Evolutionary conservation across 2,329 filamentous ascomycete genomes (phyloP), one percentile per base, ranked within the genome.

Genomic region (Phialemoniopsis sp.): DNA sequence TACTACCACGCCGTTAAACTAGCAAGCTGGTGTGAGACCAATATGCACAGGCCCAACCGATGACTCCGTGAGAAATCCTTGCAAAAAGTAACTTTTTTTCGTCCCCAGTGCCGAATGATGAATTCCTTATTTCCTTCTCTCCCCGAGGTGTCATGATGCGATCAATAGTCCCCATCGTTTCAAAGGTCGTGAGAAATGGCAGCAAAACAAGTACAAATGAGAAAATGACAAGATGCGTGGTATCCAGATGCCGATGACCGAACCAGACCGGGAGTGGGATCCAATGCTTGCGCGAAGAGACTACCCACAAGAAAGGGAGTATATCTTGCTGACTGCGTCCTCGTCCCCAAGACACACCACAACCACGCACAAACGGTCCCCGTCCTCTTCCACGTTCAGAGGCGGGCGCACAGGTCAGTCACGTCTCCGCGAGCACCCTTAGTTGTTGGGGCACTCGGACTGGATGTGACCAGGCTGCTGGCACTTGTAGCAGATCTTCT

Each of bases 401-500:
- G 28, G 32, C 37, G 29, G 37, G 37, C 32, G n/a, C 13, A 21
- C 14, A 14, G 13, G 19, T 35, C 34, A n/a, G 14, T 21, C 34
- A 35, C 14, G 21, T 15, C 37, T 33, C 32, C 13, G 17, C 31
- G 32, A 18, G 21, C 18, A 19, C 15, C 37, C 37, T 67, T 73
- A 75, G 64, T 85, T 87, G 76, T 86, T 89, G 59, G 91, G 88
- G 84, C 93, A 98, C 58, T 87, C 81, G 55, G 87, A 82, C 80
- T 96, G 91, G 63, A 97, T 85, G 72, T 96, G 91, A 55, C 91
- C 90, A 52, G 75, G 62, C 67, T 82, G 78, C 69, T 83, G 78
- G 77, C 80, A 97, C 78, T 94, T 95, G 81, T 98, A 98, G 85
- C 93, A 98, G 63, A 95, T 89, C 66, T 94, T 91, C 79, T 97